A percentile compares a stretch with the other conserved stretches of the same genome.
phyloP scores from a whole-genome alignment of 345 rosid genomes.

The Dipteronia dyeriana region DNA sequence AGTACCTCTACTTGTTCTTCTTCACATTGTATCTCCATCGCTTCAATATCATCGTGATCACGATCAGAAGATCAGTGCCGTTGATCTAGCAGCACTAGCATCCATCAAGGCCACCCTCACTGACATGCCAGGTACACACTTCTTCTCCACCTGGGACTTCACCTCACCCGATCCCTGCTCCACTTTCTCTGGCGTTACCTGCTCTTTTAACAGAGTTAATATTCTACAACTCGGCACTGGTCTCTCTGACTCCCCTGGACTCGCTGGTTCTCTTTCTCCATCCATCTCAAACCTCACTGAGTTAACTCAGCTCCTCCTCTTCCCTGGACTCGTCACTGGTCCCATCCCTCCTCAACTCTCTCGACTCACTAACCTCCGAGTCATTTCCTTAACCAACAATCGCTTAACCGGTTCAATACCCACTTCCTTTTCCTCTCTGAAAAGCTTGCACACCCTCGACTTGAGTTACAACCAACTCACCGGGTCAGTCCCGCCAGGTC shows the following conservation, averaged over 20 bases:
- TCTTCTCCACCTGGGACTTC: conserved; percentile 73
- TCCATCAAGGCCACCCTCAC: conserved; percentile 58
- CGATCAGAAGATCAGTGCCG: conserved; percentile 9
- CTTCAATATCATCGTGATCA: conserved; percentile 11
- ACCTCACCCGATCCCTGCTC: conserved; percentile 57
- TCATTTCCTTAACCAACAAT: conserved; percentile 70
- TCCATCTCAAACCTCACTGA: conserved; percentile 57
- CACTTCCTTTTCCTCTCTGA: conserved; percentile 46
- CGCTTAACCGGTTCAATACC: conserved; percentile 83
- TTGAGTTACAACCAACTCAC: conserved; percentile 71
- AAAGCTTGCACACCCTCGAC: conserved; percentile 70
- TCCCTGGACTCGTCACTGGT: conserved; percentile 81
- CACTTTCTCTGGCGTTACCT: conserved; percentile 64
- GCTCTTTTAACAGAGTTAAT: conserved; percentile 47
- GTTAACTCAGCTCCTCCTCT: conserved; percentile 72
- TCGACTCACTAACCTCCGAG: conserved; percentile 53
- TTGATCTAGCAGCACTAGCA: conserved; percentile 50
- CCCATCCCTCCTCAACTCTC: conserved; percentile 70
- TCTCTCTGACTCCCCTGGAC: conserved; percentile 49
- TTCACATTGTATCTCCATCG: conserved; percentile 10
- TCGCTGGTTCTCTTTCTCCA: conserved; percentile 76
- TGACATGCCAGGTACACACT: conserved; percentile 55
- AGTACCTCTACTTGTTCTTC: conserved; percentile 4
- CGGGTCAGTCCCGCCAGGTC: conserved; percentile 55
- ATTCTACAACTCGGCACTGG: conserved; percentile 55